Evolutionary conservation across 192 early-diverging fungal species (phyloP).

Genomic region (Diversispora epigaea): DNA sequence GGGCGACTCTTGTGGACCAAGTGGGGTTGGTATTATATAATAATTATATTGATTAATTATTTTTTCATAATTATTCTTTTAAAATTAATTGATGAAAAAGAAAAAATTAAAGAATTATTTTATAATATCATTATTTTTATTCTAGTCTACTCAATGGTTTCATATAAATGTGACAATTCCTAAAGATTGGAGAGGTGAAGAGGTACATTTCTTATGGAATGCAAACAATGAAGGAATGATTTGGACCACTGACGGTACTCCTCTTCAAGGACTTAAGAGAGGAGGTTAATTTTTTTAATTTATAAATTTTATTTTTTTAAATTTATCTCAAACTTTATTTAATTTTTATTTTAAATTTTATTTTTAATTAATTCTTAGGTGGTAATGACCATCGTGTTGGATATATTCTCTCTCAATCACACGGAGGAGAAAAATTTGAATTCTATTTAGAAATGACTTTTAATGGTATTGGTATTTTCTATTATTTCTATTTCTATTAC

Average conservation of each 20-base stretch:
- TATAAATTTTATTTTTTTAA: constrained; percentile 1
- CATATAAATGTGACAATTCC: constrained; percentile 72
- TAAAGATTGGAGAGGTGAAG: constrained; percentile 60
- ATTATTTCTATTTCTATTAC: no score
- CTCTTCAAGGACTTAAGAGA: constrained; percentile 88
- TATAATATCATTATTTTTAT: no score
- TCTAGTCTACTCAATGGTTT: constrained; percentile 76
- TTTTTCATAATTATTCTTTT: no score
- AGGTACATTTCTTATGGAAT: constrained; percentile 89
- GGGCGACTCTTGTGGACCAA: no score
- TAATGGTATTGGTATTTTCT: constrained; percentile 67
- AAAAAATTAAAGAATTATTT: no score
- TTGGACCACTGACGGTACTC: constrained; percentile 81
- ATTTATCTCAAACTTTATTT: no score
- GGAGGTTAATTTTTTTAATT: constrained; percentile 58
- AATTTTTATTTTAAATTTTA: no score
- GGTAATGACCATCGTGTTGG: constrained; percentile 54
- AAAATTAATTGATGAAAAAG: no score
- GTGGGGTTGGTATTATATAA: no score
- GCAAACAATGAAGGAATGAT: constrained; percentile 85
- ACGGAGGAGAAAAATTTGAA: constrained; percentile 61
- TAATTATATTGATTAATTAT: no score
- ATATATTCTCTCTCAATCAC: constrained; percentile 42
- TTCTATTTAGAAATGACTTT: constrained; percentile 90
- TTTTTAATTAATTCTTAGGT: constrained; percentile 31